phyloP scores from a whole-genome alignment of 768 basidiomycete species.

The Amanita thiersii region DNA sequence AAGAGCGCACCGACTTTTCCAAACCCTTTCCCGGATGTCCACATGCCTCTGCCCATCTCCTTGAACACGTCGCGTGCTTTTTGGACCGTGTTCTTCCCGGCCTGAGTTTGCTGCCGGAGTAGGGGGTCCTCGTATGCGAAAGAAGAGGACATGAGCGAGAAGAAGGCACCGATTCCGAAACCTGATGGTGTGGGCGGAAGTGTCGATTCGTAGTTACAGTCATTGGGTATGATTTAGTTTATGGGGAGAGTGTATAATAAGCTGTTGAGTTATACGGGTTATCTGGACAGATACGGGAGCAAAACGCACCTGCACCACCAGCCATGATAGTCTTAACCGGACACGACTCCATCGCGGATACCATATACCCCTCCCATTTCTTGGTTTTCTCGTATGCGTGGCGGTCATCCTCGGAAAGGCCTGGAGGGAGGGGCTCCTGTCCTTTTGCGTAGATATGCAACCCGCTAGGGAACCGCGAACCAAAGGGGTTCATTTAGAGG shows the following conservation, averaged over 20 bases:
- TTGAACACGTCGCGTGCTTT: conserved; percentile 82
- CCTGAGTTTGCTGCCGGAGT: conserved; percentile 53
- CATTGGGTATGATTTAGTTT: background rate
- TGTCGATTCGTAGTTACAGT: no score
- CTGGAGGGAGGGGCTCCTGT: conserved; percentile 82
- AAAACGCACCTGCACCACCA: conserved; percentile 69
- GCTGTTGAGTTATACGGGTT: background rate
- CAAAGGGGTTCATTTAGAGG: background rate
- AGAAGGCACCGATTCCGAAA: conserved; percentile 88
- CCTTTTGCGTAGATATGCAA: conserved; percentile 80
- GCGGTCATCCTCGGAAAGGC: conserved; percentile 75
- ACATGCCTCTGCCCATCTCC: conserved; percentile 94
- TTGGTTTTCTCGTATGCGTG: conserved; percentile 55
- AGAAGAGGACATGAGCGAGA: conserved; percentile 92
- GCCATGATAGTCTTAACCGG: conserved; percentile 74
- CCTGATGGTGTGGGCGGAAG: no score
- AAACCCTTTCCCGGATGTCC: conserved; percentile 83
- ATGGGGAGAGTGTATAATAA: conserved; percentile 1
- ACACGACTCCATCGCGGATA: conserved; percentile 78
- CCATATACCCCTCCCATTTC: conserved; percentile 70
- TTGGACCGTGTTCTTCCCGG: conserved; percentile 53
- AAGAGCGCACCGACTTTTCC: conserved; percentile 92
- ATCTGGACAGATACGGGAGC: no score
- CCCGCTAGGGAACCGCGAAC: conserved; percentile 28
- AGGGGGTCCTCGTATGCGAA: conserved; percentile 95